Evolutionary conservation across 1,139 yeast genomes (phyloP).

Genomic region (Kurtzmaniella quercitrusa): DNA sequence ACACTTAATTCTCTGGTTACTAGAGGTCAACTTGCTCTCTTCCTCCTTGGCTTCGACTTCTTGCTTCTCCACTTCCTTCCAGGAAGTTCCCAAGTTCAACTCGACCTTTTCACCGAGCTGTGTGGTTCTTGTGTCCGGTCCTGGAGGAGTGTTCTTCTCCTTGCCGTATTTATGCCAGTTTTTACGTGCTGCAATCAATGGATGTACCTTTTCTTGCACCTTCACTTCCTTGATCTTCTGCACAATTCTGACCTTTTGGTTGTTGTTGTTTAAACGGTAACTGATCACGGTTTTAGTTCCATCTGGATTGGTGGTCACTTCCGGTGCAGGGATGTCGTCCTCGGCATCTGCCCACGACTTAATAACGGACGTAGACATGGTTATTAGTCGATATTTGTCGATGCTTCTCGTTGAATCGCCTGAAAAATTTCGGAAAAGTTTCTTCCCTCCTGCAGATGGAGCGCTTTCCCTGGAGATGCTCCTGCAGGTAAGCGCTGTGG

Average conservation of each 20-base stretch:
- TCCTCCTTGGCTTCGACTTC: slow-evolving; percentile 58
- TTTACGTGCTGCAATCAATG: slow-evolving; percentile 66
- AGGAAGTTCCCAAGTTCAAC: slow-evolving; percentile 62
- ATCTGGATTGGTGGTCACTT: slow-evolving; percentile 71
- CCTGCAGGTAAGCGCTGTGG: not conserved
- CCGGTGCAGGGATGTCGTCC: slow-evolving; percentile 63
- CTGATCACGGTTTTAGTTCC: slow-evolving; percentile 88
- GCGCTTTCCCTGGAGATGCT: not conserved
- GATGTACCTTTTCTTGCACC: slow-evolving; percentile 79
- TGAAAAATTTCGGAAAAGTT: slow-evolving; percentile 1
- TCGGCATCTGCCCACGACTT: slow-evolving; percentile 68
- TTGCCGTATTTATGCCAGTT: slow-evolving; percentile 81
- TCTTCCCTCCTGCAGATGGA: not conserved
- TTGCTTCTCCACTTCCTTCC: slow-evolving; percentile 62
- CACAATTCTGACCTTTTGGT: slow-evolving; percentile 82
- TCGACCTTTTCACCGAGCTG: slow-evolving; percentile 82
- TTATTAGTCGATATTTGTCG: not conserved
- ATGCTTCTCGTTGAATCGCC: not conserved
- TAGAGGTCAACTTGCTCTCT: slow-evolving; percentile 44
- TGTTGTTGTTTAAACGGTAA: slow-evolving; percentile 70
- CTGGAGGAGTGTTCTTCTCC: slow-evolving; percentile 72
- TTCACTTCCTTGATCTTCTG: slow-evolving; percentile 76
- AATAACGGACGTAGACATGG: slow-evolving; percentile 37
- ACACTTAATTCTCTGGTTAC: slow-evolving; percentile 59
- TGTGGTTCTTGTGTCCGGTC: slow-evolving; percentile 88